phyloP scores from a whole-genome alignment of 257 asterid genomes.

The Solanum lycopersicoides region DNA sequence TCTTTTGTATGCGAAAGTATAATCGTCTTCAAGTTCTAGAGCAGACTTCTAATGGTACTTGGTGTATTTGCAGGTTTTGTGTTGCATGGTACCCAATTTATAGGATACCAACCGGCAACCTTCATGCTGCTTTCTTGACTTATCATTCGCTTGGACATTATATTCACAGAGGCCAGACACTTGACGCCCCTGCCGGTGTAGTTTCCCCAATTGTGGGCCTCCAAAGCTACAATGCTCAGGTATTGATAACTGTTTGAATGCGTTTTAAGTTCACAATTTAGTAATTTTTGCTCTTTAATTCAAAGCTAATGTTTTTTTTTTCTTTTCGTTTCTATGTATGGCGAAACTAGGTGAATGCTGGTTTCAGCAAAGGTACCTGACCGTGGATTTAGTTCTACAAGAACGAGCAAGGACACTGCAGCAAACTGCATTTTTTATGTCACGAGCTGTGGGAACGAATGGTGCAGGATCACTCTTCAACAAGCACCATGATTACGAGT shows the following conservation, averaged over 20 bases:
- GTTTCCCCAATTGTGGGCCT: slow-evolving; percentile 18
- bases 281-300: background rate
- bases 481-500: slow-evolving; percentile 14
- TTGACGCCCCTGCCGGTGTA: background rate
- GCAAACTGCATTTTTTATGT: slow-evolving; percentile 11
- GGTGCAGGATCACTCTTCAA: background rate
- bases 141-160: slow-evolving; percentile 26
- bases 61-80: slow-evolving; percentile 11
- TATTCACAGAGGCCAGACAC: background rate
- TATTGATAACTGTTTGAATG: background rate
- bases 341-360: slow-evolving; percentile 12
- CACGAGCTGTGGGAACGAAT: background rate
- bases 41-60: background rate
- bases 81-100: slow-evolving; percentile 23
- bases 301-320: background rate
- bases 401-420: slow-evolving; percentile 6
- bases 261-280: background rate
- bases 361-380: slow-evolving; percentile 3
- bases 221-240: slow-evolving; percentile 17
- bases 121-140: slow-evolving; percentile 16
- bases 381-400: background rate
- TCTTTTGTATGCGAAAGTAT: background rate
- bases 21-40: background rate
- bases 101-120: slow-evolving; percentile 11
- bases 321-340: background rate